phyloP scores from a whole-genome alignment of 306 rosid species.

The Cucurbita ficifolia region DNA sequence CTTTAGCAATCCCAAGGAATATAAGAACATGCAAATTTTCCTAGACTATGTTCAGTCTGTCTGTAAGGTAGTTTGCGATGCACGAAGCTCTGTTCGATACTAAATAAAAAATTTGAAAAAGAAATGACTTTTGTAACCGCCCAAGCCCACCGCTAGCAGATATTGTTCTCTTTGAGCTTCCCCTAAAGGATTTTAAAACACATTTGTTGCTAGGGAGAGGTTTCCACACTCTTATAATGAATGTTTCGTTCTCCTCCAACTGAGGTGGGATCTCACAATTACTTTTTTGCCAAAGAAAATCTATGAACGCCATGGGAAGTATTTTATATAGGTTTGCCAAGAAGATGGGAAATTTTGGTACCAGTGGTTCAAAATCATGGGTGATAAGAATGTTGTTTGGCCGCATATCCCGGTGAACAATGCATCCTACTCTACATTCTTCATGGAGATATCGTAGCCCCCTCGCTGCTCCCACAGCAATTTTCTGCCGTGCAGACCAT shows the following conservation, averaged over 20 bases:
- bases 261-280: too few relatives aligned
- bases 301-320: not conserved
- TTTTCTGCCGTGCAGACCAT: slow-evolving; percentile 87
- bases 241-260: too few relatives aligned
- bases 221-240: too few relatives aligned
- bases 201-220: too few relatives aligned
- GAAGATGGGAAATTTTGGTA: slow-evolving; percentile 11
- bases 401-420: slow-evolving; percentile 98
- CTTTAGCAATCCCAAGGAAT: not conserved
- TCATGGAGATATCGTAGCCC: slow-evolving; percentile 95
- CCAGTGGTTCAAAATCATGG: slow-evolving; percentile 99
- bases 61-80: not conserved
- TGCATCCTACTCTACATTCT: slow-evolving; percentile 98
- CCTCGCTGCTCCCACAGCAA: slow-evolving; percentile 95
- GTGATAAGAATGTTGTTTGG: slow-evolving; percentile 98
- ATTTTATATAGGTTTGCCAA: not conserved
- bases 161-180: too few relatives aligned
- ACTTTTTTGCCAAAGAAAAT: too few relatives aligned
- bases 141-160: too few relatives aligned
- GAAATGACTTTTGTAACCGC: not conserved
- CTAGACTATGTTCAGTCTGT: not conserved
- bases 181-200: too few relatives aligned
- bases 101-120: not conserved
- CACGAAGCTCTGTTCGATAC: not conserved
- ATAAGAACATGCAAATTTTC: not conserved